Evolutionary conservation across 2,329 filamentous ascomycete genomes (phyloP), one percentile per base, ranked within the genome.

Genomic region (Hymenoscyphus fraxineus): DNA sequence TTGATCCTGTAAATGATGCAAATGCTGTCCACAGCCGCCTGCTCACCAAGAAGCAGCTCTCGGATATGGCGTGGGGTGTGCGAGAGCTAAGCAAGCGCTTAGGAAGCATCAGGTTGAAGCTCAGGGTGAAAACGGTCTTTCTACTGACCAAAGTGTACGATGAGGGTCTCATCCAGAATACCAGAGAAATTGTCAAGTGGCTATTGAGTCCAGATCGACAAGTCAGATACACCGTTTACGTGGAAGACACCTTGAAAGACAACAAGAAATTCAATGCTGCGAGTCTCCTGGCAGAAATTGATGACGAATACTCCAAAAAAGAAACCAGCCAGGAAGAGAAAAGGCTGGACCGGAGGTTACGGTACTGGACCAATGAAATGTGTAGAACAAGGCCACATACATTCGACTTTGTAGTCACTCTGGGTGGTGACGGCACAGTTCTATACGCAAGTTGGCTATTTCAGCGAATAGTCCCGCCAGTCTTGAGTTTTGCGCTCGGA

Each of bases 381-480:
- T 96, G 93, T 71, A 83, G 84, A 58, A 82, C 86, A 51, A 84
- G 88, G 65, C 94, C 94, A 3, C 92, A 97, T 71, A 89, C 87
- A 0, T 97, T 98, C 74, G 95, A 99, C 77, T 96, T 99, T 73
- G 88, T 96, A 60, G 86, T 99, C 58, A 96, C 94, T 0, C 84
- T 97, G 2, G 93, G 93, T 59, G 95, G 95, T 13, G 95, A 99
- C 75, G 95, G 95, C n/a, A 99, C 95, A 0, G 94, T 99, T 6
- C 81, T 99, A 12, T 98, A 97, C 74, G 91, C 94, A 3, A 96
- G 92, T 74, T 98, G 94, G 93, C 82, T 99, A 1, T 99, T 99
- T 76, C 95, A 99, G 79, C 87, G 91, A 54, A 90, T 98, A 58
- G 94, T 98, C 0, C 95, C 95, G 6, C 95, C 95, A 0, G 92